Percentiles rank a stretch among this genome's conserved stretches.
Evolutionary conservation across 1,284 basidiomycete genomes (phyloP).

Genomic region (Mycena citricolor): DNA sequence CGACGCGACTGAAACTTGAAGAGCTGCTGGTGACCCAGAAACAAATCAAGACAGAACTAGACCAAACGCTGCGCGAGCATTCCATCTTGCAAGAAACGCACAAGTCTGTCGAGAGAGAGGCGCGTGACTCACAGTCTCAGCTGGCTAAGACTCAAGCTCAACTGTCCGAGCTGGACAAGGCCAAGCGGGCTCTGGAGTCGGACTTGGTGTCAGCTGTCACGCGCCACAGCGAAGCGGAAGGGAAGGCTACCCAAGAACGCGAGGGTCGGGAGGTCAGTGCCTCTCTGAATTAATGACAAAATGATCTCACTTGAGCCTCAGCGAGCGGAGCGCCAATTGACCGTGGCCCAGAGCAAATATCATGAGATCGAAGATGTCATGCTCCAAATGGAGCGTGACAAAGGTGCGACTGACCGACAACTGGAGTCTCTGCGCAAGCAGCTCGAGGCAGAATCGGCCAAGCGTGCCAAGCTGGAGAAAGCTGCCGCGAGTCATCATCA

Average conservation of each 20-base stretch:
- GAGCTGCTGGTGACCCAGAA: constrained; percentile 61
- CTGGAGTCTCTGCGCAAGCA: constrained; percentile 68
- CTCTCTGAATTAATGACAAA: constrained; percentile 3
- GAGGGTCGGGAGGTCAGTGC: constrained; percentile 70
- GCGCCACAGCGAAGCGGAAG: constrained; percentile 73
- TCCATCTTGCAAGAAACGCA: constrained; percentile 57
- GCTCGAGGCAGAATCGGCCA: constrained; percentile 66
- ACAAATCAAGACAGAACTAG: constrained; percentile 69
- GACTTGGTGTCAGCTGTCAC: constrained; percentile 73
- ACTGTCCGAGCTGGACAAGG: constrained; percentile 67
- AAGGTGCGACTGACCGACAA: constrained; percentile 72
- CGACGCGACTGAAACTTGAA: constrained; percentile 64
- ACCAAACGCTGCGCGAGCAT: constrained; percentile 58
- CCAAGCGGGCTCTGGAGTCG: constrained; percentile 68
- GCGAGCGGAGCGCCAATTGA: constrained; percentile 81
- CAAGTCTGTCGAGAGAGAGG: constrained; percentile 63
- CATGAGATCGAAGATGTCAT: constrained; percentile 87
- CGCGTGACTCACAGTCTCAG: constrained; percentile 50
- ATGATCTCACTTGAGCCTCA: constrained; percentile 45
- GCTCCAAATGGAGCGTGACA: constrained; percentile 81
- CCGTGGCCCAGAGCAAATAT: constrained; percentile 71
- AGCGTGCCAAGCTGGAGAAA: constrained; percentile 75
- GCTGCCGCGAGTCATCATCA: constrained; percentile 61
- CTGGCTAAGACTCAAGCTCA: constrained; percentile 53
- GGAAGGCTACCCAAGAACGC: constrained; percentile 58